Evolutionary conservation across 2,329 filamentous ascomycete species (phyloP).

Genomic region (Alternaria sp.): DNA sequence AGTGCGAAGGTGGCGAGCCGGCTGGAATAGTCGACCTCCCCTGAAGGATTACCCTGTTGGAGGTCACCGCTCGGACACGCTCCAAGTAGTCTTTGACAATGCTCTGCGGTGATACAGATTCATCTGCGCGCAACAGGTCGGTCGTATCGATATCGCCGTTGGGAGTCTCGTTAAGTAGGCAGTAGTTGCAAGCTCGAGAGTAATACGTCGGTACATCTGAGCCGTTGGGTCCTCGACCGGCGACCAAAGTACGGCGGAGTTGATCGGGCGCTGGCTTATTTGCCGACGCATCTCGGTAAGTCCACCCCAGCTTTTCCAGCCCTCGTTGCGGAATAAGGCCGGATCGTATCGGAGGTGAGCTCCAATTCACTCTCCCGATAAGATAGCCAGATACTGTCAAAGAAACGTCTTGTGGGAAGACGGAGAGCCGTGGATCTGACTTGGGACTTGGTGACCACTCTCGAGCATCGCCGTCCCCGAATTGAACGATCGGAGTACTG

Average conservation of each 20-base stretch:
- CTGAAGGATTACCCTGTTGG: neutral
- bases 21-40: neutral
- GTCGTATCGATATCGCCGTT: neutral
- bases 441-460: neutral
- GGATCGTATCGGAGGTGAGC: neutral
- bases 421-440: neutral
- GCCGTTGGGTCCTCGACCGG: neutral
- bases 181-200: neutral
- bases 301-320: neutral
- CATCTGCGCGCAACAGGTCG: neutral
- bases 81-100: neutral
- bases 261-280: neutral
- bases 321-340: neutral
- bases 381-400: neutral
- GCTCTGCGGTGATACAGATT: neutral
- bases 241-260: neutral
- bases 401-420: too few species aligned
- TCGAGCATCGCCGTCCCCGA: neutral
- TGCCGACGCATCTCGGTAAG: neutral
- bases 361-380: neutral
- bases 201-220: neutral
- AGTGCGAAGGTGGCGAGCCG: neutral
- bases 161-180: neutral
- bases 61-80: neutral
- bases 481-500: too few species aligned